Base-by-base conservation (phyloP, 176 grass and related monocot genomes). In the Lolium multiflorum region DNA sequence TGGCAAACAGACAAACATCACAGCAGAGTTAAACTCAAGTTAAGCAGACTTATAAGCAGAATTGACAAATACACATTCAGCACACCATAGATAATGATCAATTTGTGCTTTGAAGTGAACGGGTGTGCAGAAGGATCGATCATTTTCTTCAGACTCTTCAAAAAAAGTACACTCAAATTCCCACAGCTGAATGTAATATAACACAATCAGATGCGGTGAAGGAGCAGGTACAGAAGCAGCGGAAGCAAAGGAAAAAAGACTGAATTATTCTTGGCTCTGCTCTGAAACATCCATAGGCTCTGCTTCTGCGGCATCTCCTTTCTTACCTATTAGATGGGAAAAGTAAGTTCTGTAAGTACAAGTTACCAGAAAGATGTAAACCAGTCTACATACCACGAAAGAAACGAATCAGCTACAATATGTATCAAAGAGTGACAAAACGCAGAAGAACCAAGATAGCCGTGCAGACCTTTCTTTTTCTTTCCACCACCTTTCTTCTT, bases 401-500 rank as follows among this genome's bases (percentile, higher is more conserved):
- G 22, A 72, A 67, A 4, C 17, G 14, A 43, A 51, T 44, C 10
- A 50, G 39, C 11, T 15, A 66, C 4, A 41, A 2, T 3, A 38
- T 78, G 11, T 6, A 52, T 39, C 1, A 47, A 3, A 86, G 3
- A 54, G 1, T 9, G 12, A 11, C 12, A 20, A 16, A 83, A 88
- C 46, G 10, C 22, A 62, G 48, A 3, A 50, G 77, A 3, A n/a
- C 18, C 7, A 9, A 31, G 39, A 75, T 51, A 35, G 41, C 35
- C 4, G 1, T 18, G 56, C 54, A 35, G 9, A 96, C 97, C 97
- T 91, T 93, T 99, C 72, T 99, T 99, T 83, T 96, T 99, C 83
- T 99, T 99, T 72, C 94, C 97, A 71, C 97, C 97, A 51, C 97
- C 90, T 28, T 97, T 99, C 68, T 99, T 99, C 94, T 99, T 99